These are phyloP conservation scores for Linaria vulgaris DNA, from an alignment of 257 asterid species.

Conservation along the genomic window DNA sequence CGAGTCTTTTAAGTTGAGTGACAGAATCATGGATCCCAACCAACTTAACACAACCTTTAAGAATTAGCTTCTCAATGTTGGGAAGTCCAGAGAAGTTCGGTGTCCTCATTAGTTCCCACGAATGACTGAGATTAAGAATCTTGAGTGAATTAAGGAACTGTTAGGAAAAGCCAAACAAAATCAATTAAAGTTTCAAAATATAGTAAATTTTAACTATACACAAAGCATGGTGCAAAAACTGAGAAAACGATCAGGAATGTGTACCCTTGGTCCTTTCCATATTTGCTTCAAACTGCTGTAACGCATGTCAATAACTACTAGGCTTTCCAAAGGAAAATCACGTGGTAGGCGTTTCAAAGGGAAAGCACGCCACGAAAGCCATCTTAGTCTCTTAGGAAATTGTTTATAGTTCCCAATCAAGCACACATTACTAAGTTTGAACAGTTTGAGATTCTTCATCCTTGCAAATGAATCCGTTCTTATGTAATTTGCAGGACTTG, in stretches of 20 bases:
- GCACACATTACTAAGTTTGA: slow-evolving; percentile 16
- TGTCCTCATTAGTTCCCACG: slow-evolving; percentile 16
- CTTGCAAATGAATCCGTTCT: slow-evolving; percentile 24
- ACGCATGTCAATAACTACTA: slow-evolving; percentile 23
- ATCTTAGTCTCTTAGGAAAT: slow-evolving; percentile 26
- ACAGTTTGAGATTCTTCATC: slow-evolving; percentile 22
- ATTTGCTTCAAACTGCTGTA: slow-evolving; percentile 22
- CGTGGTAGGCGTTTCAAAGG: slow-evolving; percentile 20
- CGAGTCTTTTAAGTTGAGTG: background rate
- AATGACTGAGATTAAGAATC: slow-evolving; percentile 30
- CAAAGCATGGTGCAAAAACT: too few species aligned
- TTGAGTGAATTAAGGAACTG: slow-evolving; percentile 20
- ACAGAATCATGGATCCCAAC: slow-evolving; percentile 18
- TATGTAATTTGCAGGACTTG: background rate
- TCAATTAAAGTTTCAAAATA: background rate
- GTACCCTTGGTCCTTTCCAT: slow-evolving; percentile 31
- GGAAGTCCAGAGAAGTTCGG: slow-evolving; percentile 19
- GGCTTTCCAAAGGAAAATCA: slow-evolving; percentile 27
- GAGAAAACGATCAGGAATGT: slow-evolving; percentile 7
- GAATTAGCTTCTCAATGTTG: slow-evolving; percentile 16
- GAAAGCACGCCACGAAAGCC: slow-evolving; percentile 25
- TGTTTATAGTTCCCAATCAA: slow-evolving; percentile 20
- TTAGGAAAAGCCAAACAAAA: background rate
- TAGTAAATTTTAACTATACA: too few species aligned
- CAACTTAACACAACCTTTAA: slow-evolving; percentile 22